A percentile compares a stretch with the other conserved stretches of the same genome.
Evolutionary conservation across 2,329 filamentous ascomycete genomes (phyloP).

Genomic region (Apiospora arundinis): DNA sequence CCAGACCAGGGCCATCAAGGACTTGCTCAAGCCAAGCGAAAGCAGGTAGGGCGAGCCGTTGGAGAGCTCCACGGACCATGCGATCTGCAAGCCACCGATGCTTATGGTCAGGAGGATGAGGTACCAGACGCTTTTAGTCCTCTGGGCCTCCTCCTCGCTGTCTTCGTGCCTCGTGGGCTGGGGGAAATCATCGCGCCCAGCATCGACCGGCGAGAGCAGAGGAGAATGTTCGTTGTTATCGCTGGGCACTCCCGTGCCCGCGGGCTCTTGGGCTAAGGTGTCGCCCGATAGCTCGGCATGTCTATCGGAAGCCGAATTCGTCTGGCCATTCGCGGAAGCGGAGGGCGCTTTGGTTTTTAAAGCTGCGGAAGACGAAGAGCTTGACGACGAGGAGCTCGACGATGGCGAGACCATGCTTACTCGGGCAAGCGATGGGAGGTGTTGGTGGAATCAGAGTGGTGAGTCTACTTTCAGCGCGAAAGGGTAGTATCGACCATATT

Average conservation of each 20-base stretch:
- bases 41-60: conserved; percentile 88
- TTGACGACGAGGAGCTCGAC: conserved; percentile 33
- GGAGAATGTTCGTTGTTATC: conserved; percentile 56
- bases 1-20: conserved; percentile 83
- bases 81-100: conserved; percentile 89
- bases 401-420: conserved; percentile 49
- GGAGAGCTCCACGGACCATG: conserved; percentile 94
- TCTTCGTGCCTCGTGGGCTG: conserved; percentile 38
- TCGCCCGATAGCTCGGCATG: conserved; percentile 25
- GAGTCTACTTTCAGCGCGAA: not conserved
- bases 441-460: not conserved
- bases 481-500: conserved; percentile 6
- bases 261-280: conserved; percentile 33
- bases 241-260: conserved; percentile 28
- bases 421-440: not conserved
- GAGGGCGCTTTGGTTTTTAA: not conserved
- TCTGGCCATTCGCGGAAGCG: not conserved
- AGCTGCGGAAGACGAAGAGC: not conserved
- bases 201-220: conserved; percentile 48
- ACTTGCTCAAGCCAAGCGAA: conserved; percentile 82
- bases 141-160: conserved; percentile 57
- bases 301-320: not conserved
- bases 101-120: conserved; percentile 84
- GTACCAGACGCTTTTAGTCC: conserved; percentile 84
- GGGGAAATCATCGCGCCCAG: conserved; percentile 43